A percentile compares a stretch with the other conserved stretches of the same genome.
Evolutionary conservation across 495 filamentous ascomycete genomes (phyloP).

Genomic region (Penicillium salamii): DNA sequence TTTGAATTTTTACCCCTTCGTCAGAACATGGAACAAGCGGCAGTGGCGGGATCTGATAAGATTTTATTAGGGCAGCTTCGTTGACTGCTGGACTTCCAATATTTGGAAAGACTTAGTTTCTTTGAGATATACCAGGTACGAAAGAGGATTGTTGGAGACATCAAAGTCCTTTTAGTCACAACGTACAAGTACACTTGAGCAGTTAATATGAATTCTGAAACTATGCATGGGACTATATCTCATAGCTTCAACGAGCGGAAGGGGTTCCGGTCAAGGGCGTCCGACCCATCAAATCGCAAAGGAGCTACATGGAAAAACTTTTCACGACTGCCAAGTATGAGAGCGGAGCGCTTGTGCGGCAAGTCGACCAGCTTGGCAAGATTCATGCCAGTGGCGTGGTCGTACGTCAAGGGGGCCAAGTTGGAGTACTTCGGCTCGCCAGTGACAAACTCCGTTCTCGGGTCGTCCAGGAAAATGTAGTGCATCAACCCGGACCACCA

Average conservation of each 20-base stretch:
- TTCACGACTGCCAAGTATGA: conserved; percentile 53
- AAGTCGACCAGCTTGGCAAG: conserved; percentile 58
- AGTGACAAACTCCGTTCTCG: conserved; percentile 54
- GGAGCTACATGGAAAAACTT: conserved; percentile 51
- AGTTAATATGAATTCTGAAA: neutral
- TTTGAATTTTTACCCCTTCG: too few relatives aligned
- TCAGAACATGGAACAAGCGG: too few relatives aligned
- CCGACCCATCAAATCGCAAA: conserved; percentile 38
- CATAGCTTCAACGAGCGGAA: conserved; percentile 52
- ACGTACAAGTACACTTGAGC: neutral
- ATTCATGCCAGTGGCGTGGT: conserved; percentile 57
- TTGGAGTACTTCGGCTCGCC: conserved; percentile 60
- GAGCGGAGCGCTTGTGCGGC: conserved; percentile 55
- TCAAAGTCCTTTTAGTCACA: too few relatives aligned
- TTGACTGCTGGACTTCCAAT: too few relatives aligned
- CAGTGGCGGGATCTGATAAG: neutral
- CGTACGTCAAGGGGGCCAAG: conserved; percentile 54
- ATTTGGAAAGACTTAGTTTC: too few relatives aligned
- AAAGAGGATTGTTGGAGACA: too few relatives aligned
- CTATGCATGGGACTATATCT: neutral
- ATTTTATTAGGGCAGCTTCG: too few relatives aligned
- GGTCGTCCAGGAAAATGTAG: conserved; percentile 63
- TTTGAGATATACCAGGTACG: too few relatives aligned
- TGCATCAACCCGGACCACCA: conserved; percentile 66
- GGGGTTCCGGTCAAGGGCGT: conserved; percentile 46